phyloP scores from a whole-genome alignment of 768 basidiomycete genomes.

The Auriscalpium orientale region DNA sequence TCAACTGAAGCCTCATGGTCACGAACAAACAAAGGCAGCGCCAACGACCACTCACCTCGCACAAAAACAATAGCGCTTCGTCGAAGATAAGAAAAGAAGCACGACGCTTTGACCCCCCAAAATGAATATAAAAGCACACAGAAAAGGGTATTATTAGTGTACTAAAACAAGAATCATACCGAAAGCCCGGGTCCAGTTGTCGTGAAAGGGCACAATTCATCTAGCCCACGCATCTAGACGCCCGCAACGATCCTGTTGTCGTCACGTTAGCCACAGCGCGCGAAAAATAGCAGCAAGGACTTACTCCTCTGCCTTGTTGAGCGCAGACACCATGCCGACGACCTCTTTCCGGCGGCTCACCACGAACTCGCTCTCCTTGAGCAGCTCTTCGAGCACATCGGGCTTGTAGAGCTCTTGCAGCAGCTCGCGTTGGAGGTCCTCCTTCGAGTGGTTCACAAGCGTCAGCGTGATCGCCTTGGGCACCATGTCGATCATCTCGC shows the following conservation, averaged over 20 bases:
- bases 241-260: slow-evolving; percentile 52
- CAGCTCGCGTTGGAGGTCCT: slow-evolving; percentile 89
- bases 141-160: slow-evolving; percentile 16
- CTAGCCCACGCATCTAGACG: slow-evolving; percentile 21
- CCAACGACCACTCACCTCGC: too few species aligned
- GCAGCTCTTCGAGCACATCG: slow-evolving; percentile 87
- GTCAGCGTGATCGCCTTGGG: slow-evolving; percentile 92
- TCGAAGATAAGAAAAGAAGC: too few species aligned
- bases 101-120: too few species aligned
- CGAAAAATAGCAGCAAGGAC: slow-evolving; percentile 25
- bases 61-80: too few species aligned
- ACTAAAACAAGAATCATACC: slow-evolving; percentile 3
- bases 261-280: neutral
- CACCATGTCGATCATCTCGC: slow-evolving; percentile 99
- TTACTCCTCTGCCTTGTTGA: slow-evolving; percentile 95
- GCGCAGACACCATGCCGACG: slow-evolving; percentile 83
- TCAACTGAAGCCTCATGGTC: too few species aligned
- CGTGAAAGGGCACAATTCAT: neutral
- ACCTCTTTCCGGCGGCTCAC: slow-evolving; percentile 91
- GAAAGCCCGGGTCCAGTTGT: neutral
- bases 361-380: slow-evolving; percentile 92
- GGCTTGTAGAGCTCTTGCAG: slow-evolving; percentile 96
- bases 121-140: too few species aligned
- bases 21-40: too few species aligned
- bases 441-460: slow-evolving; percentile 88